A percentile compares a stretch with the other conserved stretches of the same genome.
Evolutionary conservation across 176 grass and related monocot genomes (phyloP).

Genomic region (Microstegium vimineum): DNA sequence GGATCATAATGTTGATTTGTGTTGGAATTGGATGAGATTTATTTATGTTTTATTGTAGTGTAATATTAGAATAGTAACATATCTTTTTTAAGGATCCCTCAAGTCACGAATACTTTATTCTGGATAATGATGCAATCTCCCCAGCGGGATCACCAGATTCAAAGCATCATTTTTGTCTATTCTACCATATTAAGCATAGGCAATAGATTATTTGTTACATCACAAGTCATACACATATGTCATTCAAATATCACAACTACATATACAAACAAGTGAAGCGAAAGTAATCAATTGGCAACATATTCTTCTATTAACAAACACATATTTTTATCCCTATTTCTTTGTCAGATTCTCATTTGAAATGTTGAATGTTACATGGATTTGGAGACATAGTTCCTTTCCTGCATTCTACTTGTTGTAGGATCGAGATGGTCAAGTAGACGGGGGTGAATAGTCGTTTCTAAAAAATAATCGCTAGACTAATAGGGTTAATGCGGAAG

Average conservation of each 20-base stretch:
- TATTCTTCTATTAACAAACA: neutral
- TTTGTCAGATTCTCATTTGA: neutral
- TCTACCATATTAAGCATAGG: neutral
- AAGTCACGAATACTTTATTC: neutral
- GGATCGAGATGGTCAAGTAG: too few species aligned
- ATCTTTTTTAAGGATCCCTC: neutral
- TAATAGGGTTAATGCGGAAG: too few species aligned
- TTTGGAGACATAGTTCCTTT: neutral
- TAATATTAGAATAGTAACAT: neutral
- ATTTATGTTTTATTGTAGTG: neutral
- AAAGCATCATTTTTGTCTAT: neutral
- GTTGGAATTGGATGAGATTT: neutral
- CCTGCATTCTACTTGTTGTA: too few species aligned
- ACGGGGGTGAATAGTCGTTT: too few species aligned
- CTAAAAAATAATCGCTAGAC: too few species aligned
- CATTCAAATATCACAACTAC: neutral
- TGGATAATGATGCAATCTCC: neutral
- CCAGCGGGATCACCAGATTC: neutral
- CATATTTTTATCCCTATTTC: neutral
- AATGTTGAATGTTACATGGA: neutral
- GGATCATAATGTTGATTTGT: neutral
- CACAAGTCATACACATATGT: too few species aligned
- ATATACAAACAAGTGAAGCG: neutral
- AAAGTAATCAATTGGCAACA: neutral
- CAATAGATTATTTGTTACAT: neutral